Conservation (phyloP, 192 early-diverging fungal genomes). For the Rhizoclosmatium sp. region DNA sequence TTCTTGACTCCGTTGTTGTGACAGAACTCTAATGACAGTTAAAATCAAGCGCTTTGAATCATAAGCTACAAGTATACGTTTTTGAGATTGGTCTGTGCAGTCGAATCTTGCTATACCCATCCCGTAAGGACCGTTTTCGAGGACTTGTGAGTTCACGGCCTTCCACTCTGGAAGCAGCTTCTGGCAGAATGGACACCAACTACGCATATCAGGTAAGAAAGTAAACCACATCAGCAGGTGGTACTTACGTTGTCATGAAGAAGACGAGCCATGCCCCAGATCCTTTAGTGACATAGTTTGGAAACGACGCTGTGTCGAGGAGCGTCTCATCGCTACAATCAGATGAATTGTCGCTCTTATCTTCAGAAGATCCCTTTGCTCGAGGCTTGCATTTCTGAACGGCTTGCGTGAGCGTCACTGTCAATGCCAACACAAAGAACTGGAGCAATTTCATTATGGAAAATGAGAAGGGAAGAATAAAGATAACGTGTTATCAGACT, state of each 20-base stretch:
- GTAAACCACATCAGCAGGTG: not conserved
- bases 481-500: no score
- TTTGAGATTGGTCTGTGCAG: constrained; percentile 6
- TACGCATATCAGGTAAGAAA: not conserved
- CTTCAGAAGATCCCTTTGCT: not conserved
- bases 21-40: constrained; percentile 8
- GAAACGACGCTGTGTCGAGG: not conserved
- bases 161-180: constrained; percentile 21
- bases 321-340: constrained; percentile 18
- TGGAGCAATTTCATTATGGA: no score
- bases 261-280: constrained; percentile 30
- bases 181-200: constrained; percentile 30
- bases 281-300: not conserved
- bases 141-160: not conserved
- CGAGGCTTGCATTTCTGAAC: constrained; percentile 34
- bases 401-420: no score
- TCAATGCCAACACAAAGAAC: no score
- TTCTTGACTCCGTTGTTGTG: constrained; percentile 18
- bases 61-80: not conserved
- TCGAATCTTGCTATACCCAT: constrained; percentile 29
- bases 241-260: constrained; percentile 8
- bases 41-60: no score
- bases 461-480: no score
- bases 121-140: not conserved
- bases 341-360: not conserved